Conservation (phyloP, 2,329 filamentous ascomycete genomes). For the Aspergillus ruber region DNA sequence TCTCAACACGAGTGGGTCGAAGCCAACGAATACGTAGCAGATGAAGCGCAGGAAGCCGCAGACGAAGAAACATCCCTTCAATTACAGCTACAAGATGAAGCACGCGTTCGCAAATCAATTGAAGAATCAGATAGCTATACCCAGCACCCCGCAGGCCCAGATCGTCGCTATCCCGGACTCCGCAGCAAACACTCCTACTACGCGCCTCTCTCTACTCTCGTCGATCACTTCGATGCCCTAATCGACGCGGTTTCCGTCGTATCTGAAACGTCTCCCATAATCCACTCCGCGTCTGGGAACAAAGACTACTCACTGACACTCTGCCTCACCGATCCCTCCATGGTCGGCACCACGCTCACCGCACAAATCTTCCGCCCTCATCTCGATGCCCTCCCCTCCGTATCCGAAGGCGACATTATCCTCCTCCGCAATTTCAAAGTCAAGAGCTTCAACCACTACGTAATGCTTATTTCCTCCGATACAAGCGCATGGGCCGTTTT, state of each 20-base stretch:
- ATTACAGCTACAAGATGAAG: not conserved
- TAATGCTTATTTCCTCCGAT: conserved; percentile 36
- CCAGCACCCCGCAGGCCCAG: conserved; percentile 6
- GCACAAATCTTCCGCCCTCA: conserved; percentile 39
- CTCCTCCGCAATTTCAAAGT: conserved; percentile 43
- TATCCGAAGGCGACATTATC: conserved; percentile 35
- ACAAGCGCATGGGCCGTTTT: conserved; percentile 45
- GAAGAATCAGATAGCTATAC: conserved; percentile 2
- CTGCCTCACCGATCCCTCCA: conserved; percentile 40
- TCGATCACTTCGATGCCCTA: conserved; percentile 34
- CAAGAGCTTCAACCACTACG: conserved; percentile 32
- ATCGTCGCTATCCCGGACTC: conserved; percentile 28
- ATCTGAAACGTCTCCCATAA: conserved; percentile 23
- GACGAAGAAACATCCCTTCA: too few relatives aligned
- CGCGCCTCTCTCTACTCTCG: conserved; percentile 36
- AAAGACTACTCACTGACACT: conserved; percentile 38
- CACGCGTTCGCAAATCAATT: conserved; percentile 1
- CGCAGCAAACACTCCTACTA: conserved; percentile 40
- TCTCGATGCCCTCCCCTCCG: conserved; percentile 32
- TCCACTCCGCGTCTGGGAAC: conserved; percentile 30
- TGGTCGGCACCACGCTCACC: conserved; percentile 30
- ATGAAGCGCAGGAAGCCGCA: too few relatives aligned
- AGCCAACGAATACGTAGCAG: too few relatives aligned
- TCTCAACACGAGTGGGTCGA: too few relatives aligned
- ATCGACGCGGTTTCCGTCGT: conserved; percentile 40